phyloP scores from a whole-genome alignment of 2,329 filamentous ascomycete genomes.

The Hypocreales sp. region DNA sequence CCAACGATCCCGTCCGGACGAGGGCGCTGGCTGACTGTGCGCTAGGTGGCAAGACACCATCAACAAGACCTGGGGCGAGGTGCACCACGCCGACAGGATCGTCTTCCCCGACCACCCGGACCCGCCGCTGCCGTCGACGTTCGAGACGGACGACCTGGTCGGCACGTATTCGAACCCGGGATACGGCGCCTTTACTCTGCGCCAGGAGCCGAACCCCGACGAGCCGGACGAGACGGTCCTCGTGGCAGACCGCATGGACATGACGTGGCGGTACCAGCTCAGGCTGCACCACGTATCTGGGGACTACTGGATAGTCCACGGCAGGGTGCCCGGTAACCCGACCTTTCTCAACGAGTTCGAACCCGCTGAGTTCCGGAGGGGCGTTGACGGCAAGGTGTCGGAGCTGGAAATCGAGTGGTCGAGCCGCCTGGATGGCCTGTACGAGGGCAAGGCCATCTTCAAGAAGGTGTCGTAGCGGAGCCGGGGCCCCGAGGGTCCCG shows the following conservation, averaged over 20 bases:
- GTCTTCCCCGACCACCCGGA: slow-evolving; percentile 21
- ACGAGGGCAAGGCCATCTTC: background rate
- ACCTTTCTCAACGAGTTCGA: slow-evolving; percentile 1
- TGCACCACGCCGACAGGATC: slow-evolving; percentile 11
- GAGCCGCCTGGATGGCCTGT: background rate
- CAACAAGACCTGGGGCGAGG: slow-evolving; percentile 9
- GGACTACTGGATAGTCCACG: slow-evolving; percentile 10
- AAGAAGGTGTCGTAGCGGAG: background rate
- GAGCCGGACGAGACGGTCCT: slow-evolving; percentile 6
- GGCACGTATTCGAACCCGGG: slow-evolving; percentile 29
- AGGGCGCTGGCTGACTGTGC: too few relatives aligned
- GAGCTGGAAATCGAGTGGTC: background rate
- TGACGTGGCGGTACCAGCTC: slow-evolving; percentile 7
- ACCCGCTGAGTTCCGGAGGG: slow-evolving; percentile 4
- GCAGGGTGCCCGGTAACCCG: background rate
- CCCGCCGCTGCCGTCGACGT: slow-evolving; percentile 17
- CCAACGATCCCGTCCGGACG: too few relatives aligned
- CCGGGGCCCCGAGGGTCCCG: too few relatives aligned
- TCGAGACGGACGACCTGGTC: slow-evolving; percentile 15
- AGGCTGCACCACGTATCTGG: slow-evolving; percentile 13
- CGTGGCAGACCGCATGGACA: slow-evolving; percentile 8
- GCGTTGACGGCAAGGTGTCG: background rate
- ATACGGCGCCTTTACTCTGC: slow-evolving; percentile 15
- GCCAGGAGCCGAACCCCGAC: slow-evolving; percentile 4
- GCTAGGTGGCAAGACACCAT: background rate